Percentiles rank a stretch among this genome's conserved stretches.
These are phyloP conservation scores for Tremella fuciformis DNA, from an alignment of 768 basidiomycete species.

Conservation along the genomic window DNA sequence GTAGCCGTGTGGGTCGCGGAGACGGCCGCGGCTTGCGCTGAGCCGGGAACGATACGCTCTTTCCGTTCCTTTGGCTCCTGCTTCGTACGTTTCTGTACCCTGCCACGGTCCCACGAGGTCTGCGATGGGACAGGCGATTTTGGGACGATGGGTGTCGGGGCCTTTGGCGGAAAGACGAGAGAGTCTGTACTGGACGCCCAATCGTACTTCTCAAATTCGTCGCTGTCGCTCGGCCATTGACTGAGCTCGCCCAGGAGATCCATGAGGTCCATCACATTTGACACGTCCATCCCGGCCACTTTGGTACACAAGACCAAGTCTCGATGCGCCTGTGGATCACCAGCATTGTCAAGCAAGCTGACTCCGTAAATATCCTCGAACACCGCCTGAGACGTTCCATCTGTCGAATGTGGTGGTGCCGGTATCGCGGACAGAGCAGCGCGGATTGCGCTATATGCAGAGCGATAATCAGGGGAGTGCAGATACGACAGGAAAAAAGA, in stretches of 20 bases:
- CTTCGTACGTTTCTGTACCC: conserved; percentile 13
- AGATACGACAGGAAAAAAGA: conserved; percentile 38
- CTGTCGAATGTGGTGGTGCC: conserved; percentile 1
- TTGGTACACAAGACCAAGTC: conserved; percentile 42
- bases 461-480: conserved; percentile 41
- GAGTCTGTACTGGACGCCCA: background rate
- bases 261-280: conserved; percentile 44
- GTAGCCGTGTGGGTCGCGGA: conserved; percentile 23
- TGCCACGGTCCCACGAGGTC: conserved; percentile 17
- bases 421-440: conserved; percentile 31
- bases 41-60: conserved; percentile 29
- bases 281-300: conserved; percentile 37
- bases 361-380: conserved; percentile 42
- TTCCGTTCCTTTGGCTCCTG: background rate
- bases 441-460: conserved; percentile 36
- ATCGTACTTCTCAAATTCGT: conserved; percentile 15
- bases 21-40: conserved; percentile 15
- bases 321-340: background rate
- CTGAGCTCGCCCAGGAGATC: conserved; percentile 40
- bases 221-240: conserved; percentile 32
- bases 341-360: conserved; percentile 14
- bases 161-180: background rate
- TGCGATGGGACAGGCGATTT: background rate
- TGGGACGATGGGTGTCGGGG: background rate
- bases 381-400: conserved; percentile 17